phyloP scores from a whole-genome alignment of 305 asterid genomes.

The Petunia hybrid region DNA sequence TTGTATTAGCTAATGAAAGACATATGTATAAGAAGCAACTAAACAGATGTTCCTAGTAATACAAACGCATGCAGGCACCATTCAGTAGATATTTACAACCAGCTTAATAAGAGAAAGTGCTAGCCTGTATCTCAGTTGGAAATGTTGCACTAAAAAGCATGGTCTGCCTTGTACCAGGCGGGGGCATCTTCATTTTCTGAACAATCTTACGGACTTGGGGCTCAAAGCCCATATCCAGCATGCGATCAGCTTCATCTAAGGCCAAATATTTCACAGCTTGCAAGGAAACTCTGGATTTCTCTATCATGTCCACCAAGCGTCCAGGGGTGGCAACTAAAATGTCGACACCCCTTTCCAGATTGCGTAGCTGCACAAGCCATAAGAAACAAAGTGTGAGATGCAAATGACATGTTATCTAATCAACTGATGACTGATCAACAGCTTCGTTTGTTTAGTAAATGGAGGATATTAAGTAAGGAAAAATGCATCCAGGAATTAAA shows the following conservation, averaged over 20 bases:
- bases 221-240: conserved; percentile 93
- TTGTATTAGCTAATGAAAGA: not conserved
- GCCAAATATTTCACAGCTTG: conserved; percentile 64
- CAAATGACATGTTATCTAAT: not conserved
- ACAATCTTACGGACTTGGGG: conserved; percentile 69
- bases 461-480: not conserved
- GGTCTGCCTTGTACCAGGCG: conserved; percentile 71
- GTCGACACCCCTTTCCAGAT: conserved; percentile 74
- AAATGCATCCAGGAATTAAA: not conserved
- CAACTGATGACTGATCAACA: not conserved
- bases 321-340: conserved; percentile 94
- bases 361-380: conserved; percentile 51
- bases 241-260: conserved; percentile 80
- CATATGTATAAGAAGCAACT: not conserved
- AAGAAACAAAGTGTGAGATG: not conserved
- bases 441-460: not conserved
- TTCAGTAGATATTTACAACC: not conserved
- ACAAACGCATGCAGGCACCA: not conserved
- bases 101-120: conserved; percentile 5
- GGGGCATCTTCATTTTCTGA: conserved; percentile 70
- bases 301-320: conserved; percentile 74
- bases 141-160: conserved; percentile 86
- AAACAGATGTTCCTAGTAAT: not conserved
- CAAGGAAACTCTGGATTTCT: conserved; percentile 57
- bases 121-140: conserved; percentile 67